Conservation (phyloP, 176 grass and related monocot genomes). For the Otatea glauca region DNA sequence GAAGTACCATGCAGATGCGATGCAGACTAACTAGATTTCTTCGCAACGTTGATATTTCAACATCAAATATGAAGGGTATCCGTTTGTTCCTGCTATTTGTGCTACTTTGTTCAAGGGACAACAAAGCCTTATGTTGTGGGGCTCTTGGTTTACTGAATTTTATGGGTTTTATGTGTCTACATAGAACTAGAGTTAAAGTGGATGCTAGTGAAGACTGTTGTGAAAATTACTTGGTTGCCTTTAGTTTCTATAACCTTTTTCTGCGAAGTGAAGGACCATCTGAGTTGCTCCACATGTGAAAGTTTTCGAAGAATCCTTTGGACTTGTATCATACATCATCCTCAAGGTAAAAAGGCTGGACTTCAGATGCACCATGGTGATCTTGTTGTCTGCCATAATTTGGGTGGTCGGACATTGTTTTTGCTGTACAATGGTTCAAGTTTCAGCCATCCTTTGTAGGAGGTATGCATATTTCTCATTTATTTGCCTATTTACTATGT, state of each 20-base stretch:
- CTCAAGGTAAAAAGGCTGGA: not conserved
- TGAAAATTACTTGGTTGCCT: constrained; percentile 55
- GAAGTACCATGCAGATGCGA: constrained; percentile 83
- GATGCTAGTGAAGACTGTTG: constrained; percentile 50
- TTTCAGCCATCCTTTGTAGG: constrained; percentile 43
- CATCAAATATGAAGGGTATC: constrained; percentile 46
- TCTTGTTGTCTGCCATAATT: not conserved
- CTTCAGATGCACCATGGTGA: constrained; percentile 14
- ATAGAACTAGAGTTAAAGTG: constrained; percentile 67
- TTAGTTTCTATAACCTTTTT: constrained; percentile 53
- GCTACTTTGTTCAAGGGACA: constrained; percentile 57
- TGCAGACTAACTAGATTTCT: constrained; percentile 83
- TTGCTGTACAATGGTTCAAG: not conserved
- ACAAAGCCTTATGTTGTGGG: constrained; percentile 56
- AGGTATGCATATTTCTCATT: constrained; percentile 47
- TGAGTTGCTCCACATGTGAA: constrained; percentile 48
- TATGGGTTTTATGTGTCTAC: constrained; percentile 53
- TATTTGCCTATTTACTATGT: constrained; percentile 6
- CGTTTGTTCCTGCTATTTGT: constrained; percentile 50
- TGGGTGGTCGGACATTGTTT: not conserved
- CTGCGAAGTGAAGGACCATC: constrained; percentile 29
- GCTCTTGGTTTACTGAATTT: constrained; percentile 63
- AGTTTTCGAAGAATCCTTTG: constrained; percentile 41
- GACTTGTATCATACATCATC: not conserved
- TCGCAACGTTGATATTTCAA: constrained; percentile 38